Conservation (phyloP, 2,329 filamentous ascomycete genomes). For the Clathrospora elynae region DNA sequence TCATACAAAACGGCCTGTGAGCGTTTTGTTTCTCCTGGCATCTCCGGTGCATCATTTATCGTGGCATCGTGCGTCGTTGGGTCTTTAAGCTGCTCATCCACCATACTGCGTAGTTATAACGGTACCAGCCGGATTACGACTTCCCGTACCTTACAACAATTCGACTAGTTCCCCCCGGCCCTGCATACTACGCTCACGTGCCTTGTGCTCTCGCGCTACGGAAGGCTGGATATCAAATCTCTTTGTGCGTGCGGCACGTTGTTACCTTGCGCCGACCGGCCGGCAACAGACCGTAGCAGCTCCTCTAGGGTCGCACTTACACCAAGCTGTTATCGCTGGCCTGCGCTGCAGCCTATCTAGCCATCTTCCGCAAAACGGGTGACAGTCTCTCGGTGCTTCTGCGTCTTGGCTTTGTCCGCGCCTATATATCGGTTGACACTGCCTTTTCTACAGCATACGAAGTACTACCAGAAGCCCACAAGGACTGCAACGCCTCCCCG, state of each 20-base stretch:
- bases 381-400: conserved; percentile 19
- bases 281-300: too few relatives aligned
- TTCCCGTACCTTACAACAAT: background rate
- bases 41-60: conserved; percentile 35
- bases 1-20: conserved; percentile 36
- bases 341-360: conserved; percentile 33
- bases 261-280: conserved; percentile 32
- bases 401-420: conserved; percentile 26
- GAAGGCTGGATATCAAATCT: conserved; percentile 23
- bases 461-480: conserved; percentile 2
- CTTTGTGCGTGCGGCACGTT: conserved; percentile 28
- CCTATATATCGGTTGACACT: conserved; percentile 28
- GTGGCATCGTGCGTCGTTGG: too few relatives aligned
- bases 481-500: conserved; percentile 4
- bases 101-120: too few relatives aligned
- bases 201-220: conserved; percentile 21
- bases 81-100: too few relatives aligned
- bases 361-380: conserved; percentile 18
- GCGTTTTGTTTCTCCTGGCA: conserved; percentile 39
- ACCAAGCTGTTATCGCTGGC: conserved; percentile 5
- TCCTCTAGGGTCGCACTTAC: too few relatives aligned
- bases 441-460: conserved; percentile 25
- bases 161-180: conserved; percentile 17
- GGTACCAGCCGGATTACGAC: too few relatives aligned
- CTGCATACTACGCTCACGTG: conserved; percentile 40